Percentiles rank a stretch among this genome's conserved stretches.
Conservation (phyloP, 1,139 yeast species). For the Suhomyces bribrorum region DNA sequence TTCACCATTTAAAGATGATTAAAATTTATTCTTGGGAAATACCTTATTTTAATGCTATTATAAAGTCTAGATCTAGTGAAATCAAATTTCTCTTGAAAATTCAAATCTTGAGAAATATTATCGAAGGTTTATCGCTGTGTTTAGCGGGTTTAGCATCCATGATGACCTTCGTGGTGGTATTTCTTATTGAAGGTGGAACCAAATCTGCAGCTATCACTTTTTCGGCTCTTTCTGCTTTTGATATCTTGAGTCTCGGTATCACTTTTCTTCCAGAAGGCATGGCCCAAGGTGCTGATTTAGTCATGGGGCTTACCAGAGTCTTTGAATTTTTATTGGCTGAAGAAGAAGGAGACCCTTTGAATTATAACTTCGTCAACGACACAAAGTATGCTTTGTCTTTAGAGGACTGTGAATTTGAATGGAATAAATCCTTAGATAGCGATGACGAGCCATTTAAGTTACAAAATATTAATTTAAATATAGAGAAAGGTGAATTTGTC, state of each 20-base stretch:
- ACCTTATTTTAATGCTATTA: slow-evolving; percentile 15
- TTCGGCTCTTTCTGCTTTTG: slow-evolving; percentile 73
- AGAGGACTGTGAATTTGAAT: slow-evolving; percentile 57
- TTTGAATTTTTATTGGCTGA: slow-evolving; percentile 47
- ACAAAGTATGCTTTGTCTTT: slow-evolving; percentile 43
- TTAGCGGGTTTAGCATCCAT: slow-evolving; percentile 67
- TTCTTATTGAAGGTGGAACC: slow-evolving; percentile 43
- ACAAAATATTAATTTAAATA: slow-evolving; percentile 40
- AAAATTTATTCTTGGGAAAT: slow-evolving; percentile 23
- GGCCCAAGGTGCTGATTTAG: slow-evolving; percentile 65
- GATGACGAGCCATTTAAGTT: slow-evolving; percentile 6
- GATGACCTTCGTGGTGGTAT: slow-evolving; percentile 68
- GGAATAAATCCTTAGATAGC: slow-evolving; percentile 51
- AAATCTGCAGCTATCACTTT: slow-evolving; percentile 69
- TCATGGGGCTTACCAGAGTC: slow-evolving; percentile 59
- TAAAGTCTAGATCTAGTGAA: slow-evolving; percentile 45
- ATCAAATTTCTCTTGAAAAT: slow-evolving; percentile 47
- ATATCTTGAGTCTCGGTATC: slow-evolving; percentile 48
- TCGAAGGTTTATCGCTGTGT: slow-evolving; percentile 56
- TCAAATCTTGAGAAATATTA: slow-evolving; percentile 55
- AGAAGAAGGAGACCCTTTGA: slow-evolving; percentile 19
- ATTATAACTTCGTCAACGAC: slow-evolving; percentile 7
- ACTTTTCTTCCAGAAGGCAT: slow-evolving; percentile 69
- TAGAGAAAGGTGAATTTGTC: slow-evolving; percentile 59
- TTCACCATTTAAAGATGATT: slow-evolving; percentile 21